Percentiles rank a stretch among this genome's conserved stretches.
Evolutionary conservation across 2,329 filamentous ascomycete genomes (phyloP).

Genomic region (Diaporthe eres): DNA sequence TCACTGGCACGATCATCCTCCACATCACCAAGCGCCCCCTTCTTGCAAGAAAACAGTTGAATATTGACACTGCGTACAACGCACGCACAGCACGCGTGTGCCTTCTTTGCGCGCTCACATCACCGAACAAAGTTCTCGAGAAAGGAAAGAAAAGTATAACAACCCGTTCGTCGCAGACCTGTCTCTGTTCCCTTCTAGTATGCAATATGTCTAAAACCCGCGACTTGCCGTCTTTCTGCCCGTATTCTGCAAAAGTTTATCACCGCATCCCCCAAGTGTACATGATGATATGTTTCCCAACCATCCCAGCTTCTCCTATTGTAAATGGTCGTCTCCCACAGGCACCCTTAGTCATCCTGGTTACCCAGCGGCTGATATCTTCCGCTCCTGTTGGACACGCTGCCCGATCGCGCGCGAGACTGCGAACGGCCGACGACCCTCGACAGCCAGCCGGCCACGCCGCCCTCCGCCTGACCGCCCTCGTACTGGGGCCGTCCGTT

Average conservation of each 20-base stretch:
- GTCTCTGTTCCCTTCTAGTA: conserved; percentile 37
- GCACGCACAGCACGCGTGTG: conserved; percentile 32
- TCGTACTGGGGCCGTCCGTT: conserved; percentile 58
- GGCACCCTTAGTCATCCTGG: conserved; percentile 52
- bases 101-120: conserved; percentile 7
- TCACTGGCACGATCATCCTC: neutral
- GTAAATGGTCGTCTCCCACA: neutral
- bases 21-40: neutral
- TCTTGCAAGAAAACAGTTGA: neutral
- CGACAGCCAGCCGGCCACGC: conserved; percentile 66
- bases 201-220: conserved; percentile 35
- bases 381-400: conserved; percentile 51
- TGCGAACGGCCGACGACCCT: conserved; percentile 51
- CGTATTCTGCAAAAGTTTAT: conserved; percentile 23
- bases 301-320: neutral
- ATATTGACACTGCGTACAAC: conserved; percentile 4
- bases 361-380: conserved; percentile 59
- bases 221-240: conserved; percentile 18
- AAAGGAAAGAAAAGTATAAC: neutral
- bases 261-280: neutral
- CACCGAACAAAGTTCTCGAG: neutral
- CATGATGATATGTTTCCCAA: neutral
- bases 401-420: conserved; percentile 52
- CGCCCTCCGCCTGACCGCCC: conserved; percentile 47
- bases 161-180: neutral